A percentile compares a stretch with the other conserved stretches of the same genome.
Evolutionary conservation across 2,329 filamentous ascomycete species (phyloP).

Genomic region (Xylaria sp.): DNA sequence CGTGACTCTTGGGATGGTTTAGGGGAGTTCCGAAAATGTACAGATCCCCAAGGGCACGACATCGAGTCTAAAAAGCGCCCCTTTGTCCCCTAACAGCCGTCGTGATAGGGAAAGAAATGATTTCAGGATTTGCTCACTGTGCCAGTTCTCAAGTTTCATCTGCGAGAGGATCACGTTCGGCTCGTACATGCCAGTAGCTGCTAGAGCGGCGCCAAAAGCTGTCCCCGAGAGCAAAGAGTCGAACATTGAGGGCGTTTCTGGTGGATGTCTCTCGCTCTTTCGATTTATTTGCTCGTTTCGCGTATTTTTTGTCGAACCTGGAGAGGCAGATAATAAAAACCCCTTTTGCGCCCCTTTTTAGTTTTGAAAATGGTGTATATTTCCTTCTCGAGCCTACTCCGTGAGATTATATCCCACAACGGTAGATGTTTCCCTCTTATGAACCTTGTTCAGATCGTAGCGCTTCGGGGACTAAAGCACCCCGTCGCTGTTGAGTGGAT

Average conservation of each 20-base stretch:
- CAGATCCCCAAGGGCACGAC: background rate
- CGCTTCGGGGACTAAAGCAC: conserved; percentile 22
- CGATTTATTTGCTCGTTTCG: background rate
- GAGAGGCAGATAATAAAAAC: background rate
- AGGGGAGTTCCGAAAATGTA: background rate
- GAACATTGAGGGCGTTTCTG: conserved; percentile 22
- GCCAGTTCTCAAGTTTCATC: conserved; percentile 69
- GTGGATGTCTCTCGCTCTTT: background rate
- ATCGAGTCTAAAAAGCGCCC: background rate
- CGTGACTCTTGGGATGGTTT: background rate
- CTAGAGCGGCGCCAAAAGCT: conserved; percentile 70
- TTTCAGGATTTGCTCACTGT: conserved; percentile 52
- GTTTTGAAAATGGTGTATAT: background rate
- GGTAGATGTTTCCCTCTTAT: background rate
- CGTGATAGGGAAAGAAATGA: background rate
- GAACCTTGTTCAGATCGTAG: background rate
- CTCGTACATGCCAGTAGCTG: conserved; percentile 68
- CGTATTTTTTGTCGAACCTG: background rate
- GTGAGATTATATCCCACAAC: conserved; percentile 1
- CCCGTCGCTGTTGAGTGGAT: conserved; percentile 9
- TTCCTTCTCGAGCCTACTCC: background rate
- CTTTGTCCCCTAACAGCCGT: background rate
- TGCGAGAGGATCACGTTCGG: conserved; percentile 70
- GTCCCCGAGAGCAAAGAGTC: conserved; percentile 59
- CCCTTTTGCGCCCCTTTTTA: background rate